Conservation (phyloP, 2,329 filamentous ascomycete species). For the Sclerotinia sclerotiorum region DNA sequence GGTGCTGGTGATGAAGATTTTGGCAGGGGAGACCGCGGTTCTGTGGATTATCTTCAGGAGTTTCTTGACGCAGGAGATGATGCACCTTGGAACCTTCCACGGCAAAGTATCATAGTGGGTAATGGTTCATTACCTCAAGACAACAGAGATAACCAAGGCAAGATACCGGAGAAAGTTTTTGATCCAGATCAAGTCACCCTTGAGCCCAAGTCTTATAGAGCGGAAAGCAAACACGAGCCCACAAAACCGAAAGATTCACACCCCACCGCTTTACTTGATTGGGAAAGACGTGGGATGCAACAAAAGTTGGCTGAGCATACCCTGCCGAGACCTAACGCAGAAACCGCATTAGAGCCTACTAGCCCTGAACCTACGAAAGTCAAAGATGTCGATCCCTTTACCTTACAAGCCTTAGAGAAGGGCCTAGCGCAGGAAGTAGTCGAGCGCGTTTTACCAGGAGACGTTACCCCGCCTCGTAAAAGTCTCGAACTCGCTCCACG, state of each 20-base stretch:
- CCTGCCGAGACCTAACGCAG: constrained; percentile 13
- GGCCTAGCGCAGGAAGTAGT: constrained; percentile 17
- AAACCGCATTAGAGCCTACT: constrained; percentile 6
- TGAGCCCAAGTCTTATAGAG: constrained; percentile 20
- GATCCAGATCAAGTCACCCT: constrained; percentile 22
- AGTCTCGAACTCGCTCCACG: constrained; percentile 15
- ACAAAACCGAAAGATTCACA: constrained; percentile 12
- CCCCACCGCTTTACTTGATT: constrained; percentile 17
- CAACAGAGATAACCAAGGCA: background rate
- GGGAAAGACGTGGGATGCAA: constrained; percentile 20
- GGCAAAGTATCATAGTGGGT: constrained; percentile 14
- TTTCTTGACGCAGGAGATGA: constrained; percentile 21
- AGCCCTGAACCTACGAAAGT: constrained; percentile 18
- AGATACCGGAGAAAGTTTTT: background rate
- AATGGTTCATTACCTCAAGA: background rate
- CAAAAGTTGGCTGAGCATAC: constrained; percentile 19
- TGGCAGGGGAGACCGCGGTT: constrained; percentile 13
- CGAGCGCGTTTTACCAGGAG: constrained; percentile 10
- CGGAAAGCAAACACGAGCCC: constrained; percentile 15
- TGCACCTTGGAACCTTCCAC: constrained; percentile 22
- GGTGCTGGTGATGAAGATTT: constrained; percentile 20
- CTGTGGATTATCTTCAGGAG: constrained; percentile 19
- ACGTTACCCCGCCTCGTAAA: constrained; percentile 19
- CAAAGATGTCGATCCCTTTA: constrained; percentile 16
- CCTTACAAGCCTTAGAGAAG: constrained; percentile 16